Conservation (phyloP, 1,284 basidiomycete genomes). For the Exobasidium cylindrosporum region DNA sequence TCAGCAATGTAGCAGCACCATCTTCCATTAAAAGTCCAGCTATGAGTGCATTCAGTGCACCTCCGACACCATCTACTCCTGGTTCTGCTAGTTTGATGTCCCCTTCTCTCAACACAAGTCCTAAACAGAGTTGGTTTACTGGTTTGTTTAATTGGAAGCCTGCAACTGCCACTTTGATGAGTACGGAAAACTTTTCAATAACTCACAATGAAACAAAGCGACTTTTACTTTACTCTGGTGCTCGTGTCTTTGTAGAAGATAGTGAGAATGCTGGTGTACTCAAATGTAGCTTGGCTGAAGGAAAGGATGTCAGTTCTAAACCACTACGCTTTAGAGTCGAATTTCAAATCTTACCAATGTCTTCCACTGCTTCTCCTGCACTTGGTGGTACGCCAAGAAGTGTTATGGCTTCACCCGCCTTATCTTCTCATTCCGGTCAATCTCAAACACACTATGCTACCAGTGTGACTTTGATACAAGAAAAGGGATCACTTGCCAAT, state of each 20-base stretch:
- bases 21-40: background rate
- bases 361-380: conserved; percentile 3
- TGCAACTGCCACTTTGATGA: conserved; percentile 60
- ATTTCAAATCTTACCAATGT: conserved; percentile 38
- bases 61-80: conserved; percentile 9
- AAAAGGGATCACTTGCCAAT: conserved; percentile 80
- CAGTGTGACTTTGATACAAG: conserved; percentile 71
- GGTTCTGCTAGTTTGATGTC: conserved; percentile 2
- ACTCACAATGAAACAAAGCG: conserved; percentile 68
- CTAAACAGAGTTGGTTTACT: conserved; percentile 78
- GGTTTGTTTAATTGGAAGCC: conserved; percentile 84
- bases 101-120: conserved; percentile 11
- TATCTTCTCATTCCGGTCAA: conserved; percentile 24
- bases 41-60: background rate
- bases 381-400: conserved; percentile 10
- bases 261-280: conserved; percentile 39
- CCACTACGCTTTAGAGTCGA: conserved; percentile 52
- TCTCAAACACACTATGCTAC: conserved; percentile 57
- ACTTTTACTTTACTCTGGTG: conserved; percentile 68
- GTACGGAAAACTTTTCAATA: conserved; percentile 61
- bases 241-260: conserved; percentile 67
- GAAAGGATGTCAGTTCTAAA: conserved; percentile 34
- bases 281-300: conserved; percentile 40
- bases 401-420: conserved; percentile 2
- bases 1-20: background rate